A percentile compares a stretch with the other conserved stretches of the same genome.
Evolutionary conservation across 2,329 filamentous ascomycete genomes (phyloP).

Genomic region (Pseudogymnoascus sp.): DNA sequence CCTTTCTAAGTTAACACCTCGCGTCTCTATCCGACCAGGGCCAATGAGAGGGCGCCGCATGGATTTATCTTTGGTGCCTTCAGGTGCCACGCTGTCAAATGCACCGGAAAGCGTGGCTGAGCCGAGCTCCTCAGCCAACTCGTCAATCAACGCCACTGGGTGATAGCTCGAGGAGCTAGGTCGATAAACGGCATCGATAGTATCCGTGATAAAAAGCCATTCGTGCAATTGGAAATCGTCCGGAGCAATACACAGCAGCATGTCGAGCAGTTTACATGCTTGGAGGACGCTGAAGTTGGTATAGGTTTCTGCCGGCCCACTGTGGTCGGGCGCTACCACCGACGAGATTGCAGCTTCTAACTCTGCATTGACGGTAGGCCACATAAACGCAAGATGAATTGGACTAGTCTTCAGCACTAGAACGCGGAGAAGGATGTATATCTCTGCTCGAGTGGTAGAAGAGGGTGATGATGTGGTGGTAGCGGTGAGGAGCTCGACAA

Average conservation of each 20-base stretch:
- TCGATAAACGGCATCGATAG: conserved; percentile 89
- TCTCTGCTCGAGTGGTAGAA: conserved; percentile 77
- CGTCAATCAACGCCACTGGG: conserved; percentile 72
- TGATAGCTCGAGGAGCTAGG: conserved; percentile 51
- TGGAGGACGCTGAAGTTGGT: conserved; percentile 73
- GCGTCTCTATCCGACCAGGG: conserved; percentile 38
- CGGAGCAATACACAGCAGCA: conserved; percentile 75
- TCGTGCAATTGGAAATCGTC: conserved; percentile 98
- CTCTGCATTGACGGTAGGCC: conserved; percentile 84
- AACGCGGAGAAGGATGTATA: conserved; percentile 81
- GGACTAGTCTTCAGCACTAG: conserved; percentile 71
- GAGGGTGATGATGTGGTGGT: conserved; percentile 87
- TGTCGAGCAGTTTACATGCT: conserved; percentile 86
- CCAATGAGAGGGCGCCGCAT: conserved; percentile 35
- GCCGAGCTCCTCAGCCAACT: conserved; percentile 68
- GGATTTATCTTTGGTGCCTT: conserved; percentile 20
- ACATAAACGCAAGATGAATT: conserved; percentile 73
- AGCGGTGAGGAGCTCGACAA: conserved; percentile 78
- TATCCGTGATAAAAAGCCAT: conserved; percentile 96
- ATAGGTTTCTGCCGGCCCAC: conserved; percentile 60
- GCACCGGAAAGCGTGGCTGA: conserved; percentile 21
- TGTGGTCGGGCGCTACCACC: conserved; percentile 60
- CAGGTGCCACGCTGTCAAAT: conserved; percentile 13
- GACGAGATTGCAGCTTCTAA: conserved; percentile 73
- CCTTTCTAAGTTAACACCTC: conserved; percentile 50